Base-by-base conservation (phyloP, 352 stramenopile genomes). In the Phytophthora lateralis region DNA sequence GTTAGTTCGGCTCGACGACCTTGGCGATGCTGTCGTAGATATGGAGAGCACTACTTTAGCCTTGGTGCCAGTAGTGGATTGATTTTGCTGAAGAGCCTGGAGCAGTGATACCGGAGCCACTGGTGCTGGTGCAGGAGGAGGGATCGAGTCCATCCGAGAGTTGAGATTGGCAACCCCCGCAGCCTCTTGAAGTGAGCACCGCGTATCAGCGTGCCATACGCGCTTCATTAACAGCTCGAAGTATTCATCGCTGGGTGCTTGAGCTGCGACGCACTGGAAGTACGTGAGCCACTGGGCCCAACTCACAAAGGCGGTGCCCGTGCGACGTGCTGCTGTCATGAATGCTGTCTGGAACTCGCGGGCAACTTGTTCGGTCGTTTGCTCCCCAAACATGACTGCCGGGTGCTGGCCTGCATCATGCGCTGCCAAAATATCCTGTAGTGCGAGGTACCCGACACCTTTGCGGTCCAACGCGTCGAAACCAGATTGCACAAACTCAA, bases 171-270 rank as follows among this genome's bases (percentile, higher is more conserved):
- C 56, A 26, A 38, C 21, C 3, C 59, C 65, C 34, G 60, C 41
- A 55, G 49, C 26, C 24, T 72, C 24, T 71, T 82, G 52, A 5
- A 90, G 72, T 35, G 71, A 77, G 8, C 69, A 76, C 18, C 68
- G 66, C 2, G 53, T 66, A 17, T 73, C 71, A 4, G 75, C 83
- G 41, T 78, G 79, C 83, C 83, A 92, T 17, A 89, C 83, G 27
- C 83, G 80, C 42, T 82, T 87, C 53, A 92, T 70, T 21, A 92
- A 53, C 10, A 92, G 48, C 32, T 92, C 83, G 60, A 90, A 92
- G 71, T 86, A 90, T 55, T 92, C 83, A 20, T 91, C 77, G 35
- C 77, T 92, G 6, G 79, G 81, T 12, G 79, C 69, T 58, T 88
- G 70, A n/a, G 73, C 81, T 27, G 77, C 80, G 14, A 88, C 63